Conservation (phyloP, 2,329 filamentous ascomycete species). For the Thielaviopsis ethacetica region DNA sequence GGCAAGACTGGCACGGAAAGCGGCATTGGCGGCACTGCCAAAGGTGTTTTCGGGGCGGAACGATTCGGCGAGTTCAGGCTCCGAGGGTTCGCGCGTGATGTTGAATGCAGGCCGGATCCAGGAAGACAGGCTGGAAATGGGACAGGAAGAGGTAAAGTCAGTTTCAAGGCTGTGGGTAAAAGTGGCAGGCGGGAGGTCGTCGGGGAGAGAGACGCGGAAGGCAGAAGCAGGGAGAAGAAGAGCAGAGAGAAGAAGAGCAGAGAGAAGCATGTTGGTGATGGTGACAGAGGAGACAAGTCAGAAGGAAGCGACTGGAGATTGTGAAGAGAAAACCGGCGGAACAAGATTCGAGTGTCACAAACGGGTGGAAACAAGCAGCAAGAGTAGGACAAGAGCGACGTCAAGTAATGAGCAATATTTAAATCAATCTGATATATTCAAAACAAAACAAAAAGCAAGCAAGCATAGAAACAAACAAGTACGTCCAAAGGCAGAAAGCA, state of each 20-base stretch:
- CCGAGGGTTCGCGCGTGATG: background rate
- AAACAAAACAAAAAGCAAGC: conserved; percentile 15
- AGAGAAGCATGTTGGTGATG: background rate
- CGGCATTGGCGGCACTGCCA: background rate
- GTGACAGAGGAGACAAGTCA: background rate
- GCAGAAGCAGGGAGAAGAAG: background rate
- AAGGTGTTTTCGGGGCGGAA: background rate
- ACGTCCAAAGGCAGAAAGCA: conserved; percentile 23
- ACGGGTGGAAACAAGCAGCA: background rate
- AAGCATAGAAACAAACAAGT: conserved; percentile 14
- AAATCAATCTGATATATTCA: background rate
- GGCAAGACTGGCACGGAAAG: background rate
- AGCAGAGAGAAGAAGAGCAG: background rate
- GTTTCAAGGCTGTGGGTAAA: background rate
- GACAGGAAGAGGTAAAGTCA: background rate
- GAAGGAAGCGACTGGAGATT: background rate
- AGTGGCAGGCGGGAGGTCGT: background rate
- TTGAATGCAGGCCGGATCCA: background rate
- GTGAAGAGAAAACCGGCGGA: background rate
- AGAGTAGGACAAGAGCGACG: background rate
- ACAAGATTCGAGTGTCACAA: background rate
- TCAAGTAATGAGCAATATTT: background rate
- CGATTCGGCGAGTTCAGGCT: background rate
- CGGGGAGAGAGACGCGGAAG: background rate
- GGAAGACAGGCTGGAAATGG: background rate